Percentiles rank a stretch among this genome's conserved stretches.
phyloP scores from a whole-genome alignment of 1,284 basidiomycete species.

The Schizophyllum amplum region DNA sequence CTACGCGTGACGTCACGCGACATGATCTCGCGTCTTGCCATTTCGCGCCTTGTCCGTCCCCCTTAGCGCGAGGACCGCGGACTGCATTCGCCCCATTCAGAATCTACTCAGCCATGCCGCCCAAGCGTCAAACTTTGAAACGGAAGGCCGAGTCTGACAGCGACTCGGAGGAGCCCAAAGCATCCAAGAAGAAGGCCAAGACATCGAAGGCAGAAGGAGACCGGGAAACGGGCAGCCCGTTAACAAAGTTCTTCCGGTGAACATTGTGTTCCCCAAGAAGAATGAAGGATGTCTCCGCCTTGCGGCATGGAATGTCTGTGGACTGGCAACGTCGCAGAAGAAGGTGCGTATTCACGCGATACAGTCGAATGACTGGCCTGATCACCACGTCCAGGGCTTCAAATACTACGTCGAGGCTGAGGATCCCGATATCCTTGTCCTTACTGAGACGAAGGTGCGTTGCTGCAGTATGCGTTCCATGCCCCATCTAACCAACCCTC shows the following conservation, averaged over 20 bases:
- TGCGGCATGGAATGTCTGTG: conserved; percentile 70
- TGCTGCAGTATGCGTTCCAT: neutral
- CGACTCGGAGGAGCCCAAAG: conserved; percentile 15
- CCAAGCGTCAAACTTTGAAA: conserved; percentile 25
- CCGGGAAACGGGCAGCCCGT: conserved; percentile 49
- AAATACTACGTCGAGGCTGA: conserved; percentile 75
- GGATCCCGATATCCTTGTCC: conserved; percentile 70
- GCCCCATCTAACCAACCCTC: neutral
- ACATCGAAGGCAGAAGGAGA: conserved; percentile 21
- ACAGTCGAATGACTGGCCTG: neutral
- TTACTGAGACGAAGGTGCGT: conserved; percentile 75
- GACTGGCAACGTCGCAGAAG: conserved; percentile 59
- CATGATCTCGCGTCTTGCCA: neutral
- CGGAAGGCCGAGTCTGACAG: conserved; percentile 20
- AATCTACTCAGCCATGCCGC: conserved; percentile 21
- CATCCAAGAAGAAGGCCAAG: conserved; percentile 13
- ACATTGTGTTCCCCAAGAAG: conserved; percentile 49
- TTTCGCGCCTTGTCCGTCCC: neutral
- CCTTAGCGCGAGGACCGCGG: too few relatives aligned
- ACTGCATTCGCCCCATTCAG: neutral
- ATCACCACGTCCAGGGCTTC: conserved; percentile 50
- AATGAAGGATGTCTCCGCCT: conserved; percentile 44
- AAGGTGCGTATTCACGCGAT: conserved; percentile 41
- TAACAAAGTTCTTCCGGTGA: conserved; percentile 64
- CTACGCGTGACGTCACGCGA: neutral